These are phyloP conservation scores for Funneliformis mosseae DNA, from an alignment of 192 early-diverging fungal species.

Conservation along the genomic window DNA sequence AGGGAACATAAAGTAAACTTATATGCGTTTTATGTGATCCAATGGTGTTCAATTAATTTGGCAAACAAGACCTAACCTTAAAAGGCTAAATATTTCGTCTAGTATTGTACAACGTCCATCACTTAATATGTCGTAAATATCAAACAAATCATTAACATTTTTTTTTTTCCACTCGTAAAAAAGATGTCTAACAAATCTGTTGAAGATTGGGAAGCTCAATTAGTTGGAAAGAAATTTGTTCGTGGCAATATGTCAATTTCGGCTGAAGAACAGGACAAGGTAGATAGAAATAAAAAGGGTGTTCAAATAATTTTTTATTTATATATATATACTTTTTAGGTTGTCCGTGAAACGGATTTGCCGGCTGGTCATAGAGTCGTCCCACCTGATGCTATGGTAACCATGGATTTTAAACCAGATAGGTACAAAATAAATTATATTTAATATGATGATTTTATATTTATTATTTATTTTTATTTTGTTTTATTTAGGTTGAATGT, in stretches of 20 bases:
- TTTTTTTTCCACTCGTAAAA: neutral
- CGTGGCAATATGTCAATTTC: neutral
- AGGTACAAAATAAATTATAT: neutral
- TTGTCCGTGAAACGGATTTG: neutral
- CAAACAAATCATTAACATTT: too few relatives aligned
- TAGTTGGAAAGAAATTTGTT: neutral
- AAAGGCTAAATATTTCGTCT: too few relatives aligned
- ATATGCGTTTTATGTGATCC: too few relatives aligned
- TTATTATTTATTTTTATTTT: neutral
- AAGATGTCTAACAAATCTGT: conserved; percentile 11
- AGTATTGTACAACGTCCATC: too few relatives aligned
- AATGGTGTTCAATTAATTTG: too few relatives aligned
- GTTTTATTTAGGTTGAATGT: neutral
- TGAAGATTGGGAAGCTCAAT: neutral
- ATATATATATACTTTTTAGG: neutral
- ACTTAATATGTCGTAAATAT: too few relatives aligned
- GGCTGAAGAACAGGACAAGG: neutral
- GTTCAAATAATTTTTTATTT: neutral
- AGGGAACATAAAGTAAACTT: too few relatives aligned
- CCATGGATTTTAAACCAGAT: neutral
- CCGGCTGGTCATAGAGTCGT: neutral
- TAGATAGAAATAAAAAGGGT: neutral
- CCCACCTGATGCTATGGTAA: neutral
- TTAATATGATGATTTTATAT: neutral
- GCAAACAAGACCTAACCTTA: too few relatives aligned